Evolutionary conservation across 805 yeast species (phyloP).

Genomic region (Pichia membranifaciens): DNA sequence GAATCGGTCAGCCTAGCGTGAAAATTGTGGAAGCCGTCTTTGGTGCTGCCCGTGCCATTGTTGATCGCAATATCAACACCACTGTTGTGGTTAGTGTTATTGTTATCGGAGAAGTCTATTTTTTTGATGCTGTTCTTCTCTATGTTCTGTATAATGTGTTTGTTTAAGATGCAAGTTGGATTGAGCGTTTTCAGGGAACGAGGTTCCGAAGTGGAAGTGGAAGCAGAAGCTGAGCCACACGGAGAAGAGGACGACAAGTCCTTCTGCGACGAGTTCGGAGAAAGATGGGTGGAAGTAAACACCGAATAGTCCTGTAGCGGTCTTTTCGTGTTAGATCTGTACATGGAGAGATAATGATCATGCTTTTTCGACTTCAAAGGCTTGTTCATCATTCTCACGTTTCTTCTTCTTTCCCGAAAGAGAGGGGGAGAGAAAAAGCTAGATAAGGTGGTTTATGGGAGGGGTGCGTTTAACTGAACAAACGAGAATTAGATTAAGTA

Average conservation of each 20-base stretch:
- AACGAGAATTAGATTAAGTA: not conserved
- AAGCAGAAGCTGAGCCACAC: not conserved
- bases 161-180: slow-evolving; percentile 2
- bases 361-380: slow-evolving; percentile 1
- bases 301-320: not conserved
- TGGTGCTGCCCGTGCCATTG: too few relatives aligned
- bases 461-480: not conserved
- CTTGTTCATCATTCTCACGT: not conserved
- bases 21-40: too few relatives aligned
- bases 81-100: not conserved
- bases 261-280: too few relatives aligned
- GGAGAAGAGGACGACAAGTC: not conserved
- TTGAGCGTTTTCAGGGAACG: slow-evolving; percentile 1
- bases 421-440: not conserved
- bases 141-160: not conserved
- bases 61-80: too few relatives aligned
- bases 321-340: not conserved
- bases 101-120: not conserved
- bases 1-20: too few relatives aligned
- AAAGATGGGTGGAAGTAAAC: not conserved
- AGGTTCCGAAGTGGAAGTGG: not conserved
- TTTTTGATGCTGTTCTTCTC: not conserved
- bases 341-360: not conserved
- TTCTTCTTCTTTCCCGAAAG: not conserved
- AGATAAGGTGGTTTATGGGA: not conserved